Base-by-base conservation (phyloP, 352 stramenopile species). In the Phytophthora idaei region DNA sequence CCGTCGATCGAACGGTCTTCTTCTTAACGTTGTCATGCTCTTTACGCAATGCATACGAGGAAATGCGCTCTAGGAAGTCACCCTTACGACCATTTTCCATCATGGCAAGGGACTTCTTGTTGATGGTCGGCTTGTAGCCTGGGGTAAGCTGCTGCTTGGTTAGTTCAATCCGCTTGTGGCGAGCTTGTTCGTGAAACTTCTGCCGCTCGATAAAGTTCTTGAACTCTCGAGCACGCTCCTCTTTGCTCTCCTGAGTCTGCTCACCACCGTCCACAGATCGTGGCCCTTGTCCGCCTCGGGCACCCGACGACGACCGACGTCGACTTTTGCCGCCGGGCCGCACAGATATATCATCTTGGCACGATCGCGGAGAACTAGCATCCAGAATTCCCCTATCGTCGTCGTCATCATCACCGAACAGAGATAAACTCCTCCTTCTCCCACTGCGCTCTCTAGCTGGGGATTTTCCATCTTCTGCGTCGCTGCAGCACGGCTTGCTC, bases 31-130 rank as follows among this genome's bases (percentile, higher is more conserved):
- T 83, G 47, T 90, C 84, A 49, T 94, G 81, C 72, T 95, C 84
- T 65, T 89, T 93, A 42, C 79, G 81, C 42, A 92, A 72, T 10
- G 85, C 84, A 64, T 93, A 90, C 36, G 87, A 80, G 5, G 82
- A 85, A 56, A 95, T 84, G 9, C 87, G 78, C 64, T 92, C 85
- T 8, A 95, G 71, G 57, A 93, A 95, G 53, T 94, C 86, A 8
- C 87, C 86, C 53, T 90, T 92, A 41, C 84, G 80, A 1, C 82
- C 85, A 57, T 93, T 91, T 47, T 86, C 81, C 83, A 93, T 93
- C 77, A 94, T 89, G 14, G 76, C 77, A 27, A 80, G 65, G 37
- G 85, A 94, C 7, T 90, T 87, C 61, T 94, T 94, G 73, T 93
- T 94, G 69, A 94, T 90, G 7, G 70, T 81, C 10, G 86, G 85